A percentile compares a stretch with the other conserved stretches of the same genome.
These are phyloP conservation scores for Colletotrichum magnum DNA, from an alignment of 2,329 filamentous ascomycete genomes.

Conservation along the genomic window DNA sequence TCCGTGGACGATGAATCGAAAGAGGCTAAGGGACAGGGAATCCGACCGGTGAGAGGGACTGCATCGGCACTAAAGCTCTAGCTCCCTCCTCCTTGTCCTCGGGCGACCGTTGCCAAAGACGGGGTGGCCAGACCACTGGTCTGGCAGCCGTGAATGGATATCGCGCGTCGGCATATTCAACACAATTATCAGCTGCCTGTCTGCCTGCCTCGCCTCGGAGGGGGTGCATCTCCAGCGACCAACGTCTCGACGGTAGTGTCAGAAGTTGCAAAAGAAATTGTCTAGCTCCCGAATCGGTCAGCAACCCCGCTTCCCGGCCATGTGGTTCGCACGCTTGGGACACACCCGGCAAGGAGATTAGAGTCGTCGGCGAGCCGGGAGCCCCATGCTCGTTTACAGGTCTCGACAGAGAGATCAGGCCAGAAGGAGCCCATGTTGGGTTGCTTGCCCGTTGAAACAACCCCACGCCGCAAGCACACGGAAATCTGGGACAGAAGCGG, in stretches of 20 bases:
- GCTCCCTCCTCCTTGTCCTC: neutral
- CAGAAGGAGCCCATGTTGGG: conserved; percentile 25
- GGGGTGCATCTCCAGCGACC: conserved; percentile 13
- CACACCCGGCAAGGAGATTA: conserved; percentile 24
- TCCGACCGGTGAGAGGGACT: conserved; percentile 24
- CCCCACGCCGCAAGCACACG: conserved; percentile 29
- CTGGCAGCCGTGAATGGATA: neutral
- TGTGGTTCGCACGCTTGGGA: conserved; percentile 23
- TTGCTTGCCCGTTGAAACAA: conserved; percentile 34
- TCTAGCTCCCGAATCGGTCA: conserved; percentile 29
- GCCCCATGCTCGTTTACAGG: conserved; percentile 24
- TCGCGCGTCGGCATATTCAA: conserved; percentile 8
- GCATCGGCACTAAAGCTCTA: conserved; percentile 26
- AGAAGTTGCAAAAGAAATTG: conserved; percentile 31
- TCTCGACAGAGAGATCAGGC: conserved; percentile 23
- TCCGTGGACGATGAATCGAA: conserved; percentile 20
- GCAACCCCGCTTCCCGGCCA: conserved; percentile 36
- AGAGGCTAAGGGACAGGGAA: conserved; percentile 10
- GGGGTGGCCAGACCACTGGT: conserved; percentile 7
- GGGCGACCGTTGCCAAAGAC: conserved; percentile 17
- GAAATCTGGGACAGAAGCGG: conserved; percentile 29
- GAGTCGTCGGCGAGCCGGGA: conserved; percentile 18
- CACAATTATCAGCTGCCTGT: conserved; percentile 11
- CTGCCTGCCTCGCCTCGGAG: neutral
- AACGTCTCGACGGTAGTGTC: conserved; percentile 28